Evolutionary conservation across 306 rosid species (phyloP).

Genomic region (Boehmeria nivea): DNA sequence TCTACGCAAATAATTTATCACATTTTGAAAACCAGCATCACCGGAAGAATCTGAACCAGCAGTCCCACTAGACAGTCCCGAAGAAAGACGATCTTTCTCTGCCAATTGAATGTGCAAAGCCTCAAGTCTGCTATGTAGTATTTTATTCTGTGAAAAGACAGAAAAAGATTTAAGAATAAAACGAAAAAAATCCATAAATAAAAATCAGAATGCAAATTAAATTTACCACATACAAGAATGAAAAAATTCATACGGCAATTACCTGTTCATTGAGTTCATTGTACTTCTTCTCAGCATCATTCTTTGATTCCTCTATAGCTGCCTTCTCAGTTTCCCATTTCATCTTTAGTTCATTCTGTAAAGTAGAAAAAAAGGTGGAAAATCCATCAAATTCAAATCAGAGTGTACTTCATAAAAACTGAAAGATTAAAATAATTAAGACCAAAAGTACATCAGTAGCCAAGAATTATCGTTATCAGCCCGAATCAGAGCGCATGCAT

Average conservation of each 20-base stretch:
- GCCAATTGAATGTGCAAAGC: slow-evolving; percentile 87
- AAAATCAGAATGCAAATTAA: too few relatives aligned
- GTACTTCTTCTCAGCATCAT: slow-evolving; percentile 65
- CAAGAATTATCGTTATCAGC: not conserved
- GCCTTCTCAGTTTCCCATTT: slow-evolving; percentile 68
- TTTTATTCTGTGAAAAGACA: slow-evolving; percentile 60
- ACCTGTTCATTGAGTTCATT: slow-evolving; percentile 92
- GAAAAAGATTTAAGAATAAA: too few relatives aligned
- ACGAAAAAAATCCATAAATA: too few relatives aligned
- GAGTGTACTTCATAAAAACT: not conserved
- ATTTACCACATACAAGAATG: not conserved
- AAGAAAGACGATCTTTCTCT: slow-evolving; percentile 70
- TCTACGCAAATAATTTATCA: slow-evolving; percentile 75
- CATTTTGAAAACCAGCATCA: slow-evolving; percentile 69
- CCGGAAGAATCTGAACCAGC: slow-evolving; percentile 30
- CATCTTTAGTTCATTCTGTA: slow-evolving; percentile 63
- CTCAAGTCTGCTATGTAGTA: slow-evolving; percentile 78
- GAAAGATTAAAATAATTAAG: not conserved
- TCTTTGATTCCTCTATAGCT: slow-evolving; percentile 43
- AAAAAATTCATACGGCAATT: slow-evolving; percentile 12
- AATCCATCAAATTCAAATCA: not conserved
- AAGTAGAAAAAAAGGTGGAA: slow-evolving; percentile 12
- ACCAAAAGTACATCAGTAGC: not conserved
- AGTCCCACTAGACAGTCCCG: slow-evolving; percentile 56
- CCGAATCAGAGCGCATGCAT: too few relatives aligned